Percentiles rank a stretch among this genome's conserved stretches.
Evolutionary conservation across 768 basidiomycete genomes (phyloP).

Genomic region (Tulasnella sp.): DNA sequence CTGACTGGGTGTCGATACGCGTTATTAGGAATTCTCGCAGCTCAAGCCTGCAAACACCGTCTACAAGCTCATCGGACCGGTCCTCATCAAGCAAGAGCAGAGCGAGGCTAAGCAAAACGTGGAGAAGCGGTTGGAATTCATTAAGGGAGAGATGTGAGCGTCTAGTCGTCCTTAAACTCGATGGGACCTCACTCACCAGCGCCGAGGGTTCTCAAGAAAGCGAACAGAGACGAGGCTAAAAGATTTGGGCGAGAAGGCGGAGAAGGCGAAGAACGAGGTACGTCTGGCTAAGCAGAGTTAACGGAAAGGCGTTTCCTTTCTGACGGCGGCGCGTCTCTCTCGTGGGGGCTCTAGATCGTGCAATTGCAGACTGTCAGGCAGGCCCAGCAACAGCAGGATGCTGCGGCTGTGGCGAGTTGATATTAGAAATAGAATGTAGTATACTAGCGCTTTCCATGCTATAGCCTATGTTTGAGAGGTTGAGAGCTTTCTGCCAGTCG

Average conservation of each 20-base stretch:
- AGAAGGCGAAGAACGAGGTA: slow-evolving; percentile 82
- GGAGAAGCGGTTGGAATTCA: slow-evolving; percentile 85
- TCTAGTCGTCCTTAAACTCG: slow-evolving; percentile 15
- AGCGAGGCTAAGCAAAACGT: slow-evolving; percentile 83
- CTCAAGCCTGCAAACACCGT: slow-evolving; percentile 73
- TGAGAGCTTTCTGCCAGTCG: not conserved
- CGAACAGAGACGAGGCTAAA: slow-evolving; percentile 79
- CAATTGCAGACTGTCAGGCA: slow-evolving; percentile 53
- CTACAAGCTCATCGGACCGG: slow-evolving; percentile 88
- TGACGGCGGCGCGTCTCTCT: not conserved
- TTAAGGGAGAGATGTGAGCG: slow-evolving; percentile 77
- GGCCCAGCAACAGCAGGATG: not conserved
- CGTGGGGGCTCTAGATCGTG: slow-evolving; percentile 48
- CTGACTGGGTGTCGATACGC: not conserved
- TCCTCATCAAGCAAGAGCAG: slow-evolving; percentile 86
- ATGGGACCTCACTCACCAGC: not conserved
- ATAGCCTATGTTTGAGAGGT: not conserved
- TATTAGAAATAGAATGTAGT: not conserved
- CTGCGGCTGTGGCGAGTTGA: not conserved
- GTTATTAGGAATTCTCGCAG: slow-evolving; percentile 69
- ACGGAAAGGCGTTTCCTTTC: not conserved
- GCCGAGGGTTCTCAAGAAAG: slow-evolving; percentile 46
- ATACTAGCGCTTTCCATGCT: not conserved
- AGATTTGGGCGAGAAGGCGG: slow-evolving; percentile 68
- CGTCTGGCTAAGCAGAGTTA: slow-evolving; percentile 24